Evolutionary conservation across 176 grass and related monocot species (phyloP).

Genomic region (Aegilops bicornis): DNA sequence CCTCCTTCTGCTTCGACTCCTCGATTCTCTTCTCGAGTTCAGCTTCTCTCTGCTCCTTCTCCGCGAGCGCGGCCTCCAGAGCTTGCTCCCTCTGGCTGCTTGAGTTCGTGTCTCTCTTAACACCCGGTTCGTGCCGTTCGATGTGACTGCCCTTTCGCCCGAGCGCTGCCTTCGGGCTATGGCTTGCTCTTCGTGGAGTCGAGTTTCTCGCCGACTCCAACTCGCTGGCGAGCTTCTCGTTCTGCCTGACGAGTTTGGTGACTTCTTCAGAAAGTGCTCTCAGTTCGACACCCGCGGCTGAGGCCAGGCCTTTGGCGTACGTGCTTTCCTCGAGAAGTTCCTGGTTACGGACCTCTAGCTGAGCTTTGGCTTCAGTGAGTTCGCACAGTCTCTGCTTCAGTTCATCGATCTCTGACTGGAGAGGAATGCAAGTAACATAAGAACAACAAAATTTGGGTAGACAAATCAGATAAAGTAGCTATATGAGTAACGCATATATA

Average conservation of each 20-base stretch:
- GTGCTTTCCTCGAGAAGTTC: slow-evolving; percentile 90
- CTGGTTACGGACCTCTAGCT: slow-evolving; percentile 75
- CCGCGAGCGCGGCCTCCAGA: slow-evolving; percentile 52
- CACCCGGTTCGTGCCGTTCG: slow-evolving; percentile 60
- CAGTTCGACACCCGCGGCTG: slow-evolving; percentile 94
- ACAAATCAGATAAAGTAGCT: slow-evolving; percentile 4
- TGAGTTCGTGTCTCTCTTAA: slow-evolving; percentile 48
- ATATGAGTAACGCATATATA: slow-evolving; percentile 4
- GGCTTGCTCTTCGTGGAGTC: slow-evolving; percentile 59
- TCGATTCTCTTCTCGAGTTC: slow-evolving; percentile 76
- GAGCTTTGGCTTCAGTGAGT: slow-evolving; percentile 58
- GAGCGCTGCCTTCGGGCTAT: slow-evolving; percentile 41
- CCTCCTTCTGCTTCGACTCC: slow-evolving; percentile 86
- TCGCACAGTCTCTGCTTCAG: slow-evolving; percentile 70
- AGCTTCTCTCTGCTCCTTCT: slow-evolving; percentile 81
- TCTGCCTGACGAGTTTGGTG: slow-evolving; percentile 96
- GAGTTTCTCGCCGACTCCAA: slow-evolving; percentile 60
- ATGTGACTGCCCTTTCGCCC: slow-evolving; percentile 47
- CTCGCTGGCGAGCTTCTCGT: slow-evolving; percentile 80
- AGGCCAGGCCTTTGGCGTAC: slow-evolving; percentile 92
- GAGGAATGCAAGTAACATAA: not conserved
- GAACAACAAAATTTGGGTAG: not conserved
- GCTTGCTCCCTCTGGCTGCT: slow-evolving; percentile 60
- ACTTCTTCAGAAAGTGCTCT: slow-evolving; percentile 96
- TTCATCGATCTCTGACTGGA: slow-evolving; percentile 66